Conservation (phyloP, 371 early-diverging fungal genomes). For the Lichtheimia hyalospora region DNA sequence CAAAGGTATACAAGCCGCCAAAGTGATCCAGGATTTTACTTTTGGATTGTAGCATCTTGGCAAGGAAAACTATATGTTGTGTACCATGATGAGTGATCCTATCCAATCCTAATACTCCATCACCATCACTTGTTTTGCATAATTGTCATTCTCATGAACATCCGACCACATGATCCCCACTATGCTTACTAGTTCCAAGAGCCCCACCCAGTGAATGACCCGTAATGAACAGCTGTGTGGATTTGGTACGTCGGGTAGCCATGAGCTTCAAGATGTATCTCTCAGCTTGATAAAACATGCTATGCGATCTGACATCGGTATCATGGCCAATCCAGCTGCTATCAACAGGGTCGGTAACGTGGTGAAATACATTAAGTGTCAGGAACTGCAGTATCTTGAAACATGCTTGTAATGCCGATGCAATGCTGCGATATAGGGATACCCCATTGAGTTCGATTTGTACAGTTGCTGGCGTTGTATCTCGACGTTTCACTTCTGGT, state of each 20-base stretch:
- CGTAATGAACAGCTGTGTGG: constrained; percentile 24
- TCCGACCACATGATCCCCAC: not conserved
- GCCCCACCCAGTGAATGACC: constrained; percentile 48
- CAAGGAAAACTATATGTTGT: constrained; percentile 40
- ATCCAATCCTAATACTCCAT: not conserved
- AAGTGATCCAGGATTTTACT: constrained; percentile 46
- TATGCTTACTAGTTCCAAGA: constrained; percentile 31
- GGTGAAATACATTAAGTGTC: constrained; percentile 28
- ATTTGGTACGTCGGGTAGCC: not conserved
- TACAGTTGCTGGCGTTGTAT: constrained; percentile 8
- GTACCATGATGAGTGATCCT: not conserved
- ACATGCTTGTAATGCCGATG: constrained; percentile 28
- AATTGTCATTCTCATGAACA: no score
- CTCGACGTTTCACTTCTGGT: constrained; percentile 8
- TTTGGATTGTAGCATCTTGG: constrained; percentile 55
- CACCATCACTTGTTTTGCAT: not conserved
- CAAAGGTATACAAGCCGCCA: constrained; percentile 56
- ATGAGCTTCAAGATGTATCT: constrained; percentile 24
- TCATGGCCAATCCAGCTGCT: constrained; percentile 36
- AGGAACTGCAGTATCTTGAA: constrained; percentile 23
- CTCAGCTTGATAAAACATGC: constrained; percentile 39
- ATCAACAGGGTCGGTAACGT: constrained; percentile 48
- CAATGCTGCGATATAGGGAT: constrained; percentile 31
- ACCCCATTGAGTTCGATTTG: constrained; percentile 30
- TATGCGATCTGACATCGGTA: constrained; percentile 23